Base-by-base conservation (phyloP, 1,284 basidiomycete species). In the Fistulinella staudtii region DNA sequence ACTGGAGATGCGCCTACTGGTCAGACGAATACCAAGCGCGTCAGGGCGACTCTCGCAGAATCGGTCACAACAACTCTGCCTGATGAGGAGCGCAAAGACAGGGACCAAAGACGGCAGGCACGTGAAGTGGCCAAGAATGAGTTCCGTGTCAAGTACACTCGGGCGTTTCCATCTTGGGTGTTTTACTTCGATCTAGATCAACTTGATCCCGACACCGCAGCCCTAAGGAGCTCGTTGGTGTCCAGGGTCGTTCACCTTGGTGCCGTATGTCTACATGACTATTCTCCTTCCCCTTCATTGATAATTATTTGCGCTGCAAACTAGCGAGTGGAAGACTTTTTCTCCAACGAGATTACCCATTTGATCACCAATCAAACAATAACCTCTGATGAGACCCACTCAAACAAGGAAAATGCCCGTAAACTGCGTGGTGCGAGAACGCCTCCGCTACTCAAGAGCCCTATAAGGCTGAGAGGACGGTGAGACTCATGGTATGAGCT, bases 121-220 rank as follows among this genome's bases (percentile, higher is more conserved):
- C 74, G 79, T 29, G 80, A 85, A 54, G 69, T 73, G 49, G 76
- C 79, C 53, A 77, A 80, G 49, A 73, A 75, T 15, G 85, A 89
- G 54, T 97, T 93, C 72, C 80, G 79, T 53, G 65, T 77, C 34
- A 96, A 93, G 70, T 97, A 93, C 67, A 78, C 77, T 43, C 79
- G 80, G 46, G 88, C 85, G 14, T 95, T 97, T 66, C 90, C 91
- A 2, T 72, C 66, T 21, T 92, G 86, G 71, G 79, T 75, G 15
- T 95, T 97, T 69, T 88, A 93, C 66, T 87, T 97, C 62, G 90
- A 93, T 58, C 65, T 75, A 29, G 76, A 87, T 51, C 76, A 77
- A 53, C 68, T 76, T 43, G 76, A 75, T 37, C 63, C 72, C 18
- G 76, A 75, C 25, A 61, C 68, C 28, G 71, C 69, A 17, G 60